Base-by-base conservation (phyloP, 495 filamentous ascomycete species). In the Astrothelium subdiscretum region DNA sequence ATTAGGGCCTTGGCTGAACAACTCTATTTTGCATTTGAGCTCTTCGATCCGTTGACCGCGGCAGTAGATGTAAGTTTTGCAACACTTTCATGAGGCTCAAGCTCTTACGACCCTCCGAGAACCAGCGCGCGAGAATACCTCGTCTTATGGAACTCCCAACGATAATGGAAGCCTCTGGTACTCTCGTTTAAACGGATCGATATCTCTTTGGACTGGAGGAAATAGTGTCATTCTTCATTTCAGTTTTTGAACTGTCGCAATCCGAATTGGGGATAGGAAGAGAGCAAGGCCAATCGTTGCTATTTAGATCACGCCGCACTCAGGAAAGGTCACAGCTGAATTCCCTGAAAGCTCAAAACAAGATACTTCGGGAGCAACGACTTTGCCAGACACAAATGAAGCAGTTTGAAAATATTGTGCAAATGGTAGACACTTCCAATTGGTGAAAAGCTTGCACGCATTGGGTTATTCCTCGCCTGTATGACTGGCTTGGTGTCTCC, bases 371-470 rank as follows among this genome's bases (percentile, higher is more conserved):
- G 31, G 59, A 65, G 59, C 44, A 65, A 32, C 44, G 63, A 29
- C 63, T 62, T 26, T 65, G 63, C 59, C 40, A 44, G n/a, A 65
- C 63, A 42, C 61, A 65, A 15, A 62, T 58, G 11, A 65, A 59
- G 57, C 63, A 65, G 27, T 65, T 61, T 48, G 63, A 65, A 26
- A 61, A 48, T 12, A 32, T 65, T 1, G 59, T 65, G 31, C 63
- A 65, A 27, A 35, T 65, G 44, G 59, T 65, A 59, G 10, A 11
- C 10, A 12, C 3, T 15, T 29, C 35, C 62, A 26, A 29, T 66
- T 5, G 64, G 43, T 2, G 64, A 66, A 61, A 51, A 63, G 13
- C 62, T 66, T 27, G 61, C 51, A 11, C 58, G 62, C 31, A 58
- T 66, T 31, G 64, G 64, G 11, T 43, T 63, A 27, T 59, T 66